phyloP scores from a whole-genome alignment of 2,329 filamentous ascomycete genomes.

The Thielaviopsis punctulata region DNA sequence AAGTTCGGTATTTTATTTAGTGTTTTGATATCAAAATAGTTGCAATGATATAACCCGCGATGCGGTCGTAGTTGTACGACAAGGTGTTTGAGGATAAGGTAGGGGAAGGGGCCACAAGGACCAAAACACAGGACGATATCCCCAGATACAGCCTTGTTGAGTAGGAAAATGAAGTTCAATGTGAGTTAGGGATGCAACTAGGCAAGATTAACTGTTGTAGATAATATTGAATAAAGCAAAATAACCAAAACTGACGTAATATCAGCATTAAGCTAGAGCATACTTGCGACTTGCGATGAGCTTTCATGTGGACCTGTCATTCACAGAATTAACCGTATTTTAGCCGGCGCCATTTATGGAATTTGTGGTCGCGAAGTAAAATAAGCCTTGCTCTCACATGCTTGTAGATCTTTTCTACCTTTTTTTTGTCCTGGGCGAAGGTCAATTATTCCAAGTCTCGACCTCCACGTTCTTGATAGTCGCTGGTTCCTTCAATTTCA shows the following conservation, averaged over 20 bases:
- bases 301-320: too few species aligned
- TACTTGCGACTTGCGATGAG: too few species aligned
- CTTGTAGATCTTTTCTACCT: too few species aligned
- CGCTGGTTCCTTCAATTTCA: too few species aligned
- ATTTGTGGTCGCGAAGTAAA: neutral
- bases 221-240: too few species aligned
- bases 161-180: neutral
- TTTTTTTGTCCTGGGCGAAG: neutral
- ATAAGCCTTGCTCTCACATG: slow-evolving; percentile 3
- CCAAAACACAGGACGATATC: neutral
- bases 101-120: neutral
- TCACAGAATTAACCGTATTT: slow-evolving; percentile 1
- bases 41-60: neutral
- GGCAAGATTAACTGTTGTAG: neutral
- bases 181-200: too few species aligned
- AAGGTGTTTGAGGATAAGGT: neutral
- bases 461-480: too few species aligned
- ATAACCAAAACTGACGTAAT: too few species aligned
- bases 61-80: neutral
- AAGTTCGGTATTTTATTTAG: neutral
- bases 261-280: too few species aligned
- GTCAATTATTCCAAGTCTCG: too few species aligned
- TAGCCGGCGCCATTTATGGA: slow-evolving; percentile 9
- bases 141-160: neutral
- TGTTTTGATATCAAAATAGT: neutral